Base-by-base conservation (phyloP, 805 yeast species). In the Candida maesae region DNA sequence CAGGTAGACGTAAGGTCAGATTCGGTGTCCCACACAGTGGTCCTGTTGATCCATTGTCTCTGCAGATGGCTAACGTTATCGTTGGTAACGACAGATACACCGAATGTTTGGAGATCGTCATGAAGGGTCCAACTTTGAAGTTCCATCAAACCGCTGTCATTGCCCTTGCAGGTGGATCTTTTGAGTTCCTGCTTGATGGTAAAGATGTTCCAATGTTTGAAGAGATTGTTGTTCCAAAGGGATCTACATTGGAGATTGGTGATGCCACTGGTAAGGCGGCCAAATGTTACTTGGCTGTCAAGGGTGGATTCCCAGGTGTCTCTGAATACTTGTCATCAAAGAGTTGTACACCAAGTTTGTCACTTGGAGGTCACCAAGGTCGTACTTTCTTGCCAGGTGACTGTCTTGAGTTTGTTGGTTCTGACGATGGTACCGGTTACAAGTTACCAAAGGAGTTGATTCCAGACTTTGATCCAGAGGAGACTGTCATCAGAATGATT, bases 11-110 rank as follows among this genome's bases (percentile, higher is more conserved):
- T 15, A 60, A 73, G 41, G 66, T 70, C 70, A 62, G 68, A 52
- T 58, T 65, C 36, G 99, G 99, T 60, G 97, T 91, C 40, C 99
- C 99, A 20, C 97, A 97, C 6, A 86, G 96, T 28, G 99, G 99
- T 33, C 96, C 98, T 44, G 91, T 91, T 98, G 99, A 91, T 65
- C 77, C 80, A 46, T 89, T 81, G 54, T 81, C 96, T 4, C 89
- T 89, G 68, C 74, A 96, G 54, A 61, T 87, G 46, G 96, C 95
- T 14, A 91, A 91, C 68, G 70, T 84, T 57, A 78, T 86, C 56
- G 97, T 91, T 32, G 97, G 96, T 45, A 91, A 91, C 64, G 76
- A 81, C 51, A 65, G 70, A 46, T 67, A 72, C 32, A 83, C 96
- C 8, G 95, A 97, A 5, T 96, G 93, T 24, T 72, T 91, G 58